Base-by-base conservation (phyloP, 78 protist genomes). In the Dictyostelium purpureum region DNA sequence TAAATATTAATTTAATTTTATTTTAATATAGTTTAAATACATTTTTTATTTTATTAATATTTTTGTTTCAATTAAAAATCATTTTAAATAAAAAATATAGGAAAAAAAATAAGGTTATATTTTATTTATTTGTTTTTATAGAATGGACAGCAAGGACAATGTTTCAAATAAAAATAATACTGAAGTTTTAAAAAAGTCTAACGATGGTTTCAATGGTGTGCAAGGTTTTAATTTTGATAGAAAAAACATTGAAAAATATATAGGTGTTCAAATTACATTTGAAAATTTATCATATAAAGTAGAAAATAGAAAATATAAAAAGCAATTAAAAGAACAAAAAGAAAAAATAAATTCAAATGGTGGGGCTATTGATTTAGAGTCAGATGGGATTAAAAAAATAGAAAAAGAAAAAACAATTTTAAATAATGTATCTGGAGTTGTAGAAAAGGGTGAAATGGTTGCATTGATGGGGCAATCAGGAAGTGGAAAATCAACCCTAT, bases 381-480 rank as follows among this genome's bases (percentile, higher is more conserved):
- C 74, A 6, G 47, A n/a, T 6, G 28, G 7, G 6, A 65, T 35
- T 28, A 42, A 57, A 11, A 69, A 35, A 40, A 42, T 69, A n/a
- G 79, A 73, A 73, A 73, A 73, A 31, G 79, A 45, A 73, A 73
- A 26, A 45, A 28, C 47, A 43, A 28, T 73, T 47, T 51, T 73
- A 43, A 35, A 52, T 45, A 73, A 73, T 77, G 87, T 89, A 9
- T 66, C 77, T 57, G 94, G 94, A 51, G 52, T 57, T 4, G 37
- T 89, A 31, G 94, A 67, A 42, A 67, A 47, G 21, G 52, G 70
- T 49, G 83, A 54, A 24, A 28, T 77, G 35, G 42, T 31, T 18
- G 83, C 49, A 33, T 54, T 77, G 19, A 51, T 77, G 10, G 83
- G 83, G 28, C 83, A 67, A 31, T 54, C 70, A 33, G 89, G 89